Evolutionary conservation across 495 filamentous ascomycete genomes (phyloP), one percentile per base, ranked within the genome.

Genomic region (Corynascus novoguineensis): DNA sequence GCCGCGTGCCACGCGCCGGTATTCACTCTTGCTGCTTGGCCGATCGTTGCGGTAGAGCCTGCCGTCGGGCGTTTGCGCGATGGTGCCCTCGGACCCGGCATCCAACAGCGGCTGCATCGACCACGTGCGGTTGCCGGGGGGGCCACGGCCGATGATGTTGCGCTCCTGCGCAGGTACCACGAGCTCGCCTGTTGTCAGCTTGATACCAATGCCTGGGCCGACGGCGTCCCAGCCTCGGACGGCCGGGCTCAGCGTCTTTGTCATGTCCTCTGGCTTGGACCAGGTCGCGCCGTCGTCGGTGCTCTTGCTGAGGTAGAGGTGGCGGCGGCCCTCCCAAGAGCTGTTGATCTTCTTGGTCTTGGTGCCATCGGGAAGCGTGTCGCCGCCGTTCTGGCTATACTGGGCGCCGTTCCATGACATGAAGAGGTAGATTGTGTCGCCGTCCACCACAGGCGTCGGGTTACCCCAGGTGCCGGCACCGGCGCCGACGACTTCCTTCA

Each of bases 1-100:
- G 24, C 42, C 42, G 22, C 42, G 42, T 25, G 42, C 42, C 42
- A 46, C 42, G 24, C 24, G 24, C 0, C 42, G 42, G 42, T 46
- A 46, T 2, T 25, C 42, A 17, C 15, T 11, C 24, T 2, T 4
- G 40, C 40, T n/a, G 42, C 42, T 11, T 12, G 21, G 25, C 5
- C 42, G 42, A 15, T 46, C 42, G 24, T 46, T 46, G 42, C 42
- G 42, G 42, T 46, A 46, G 4, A 46, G 42, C 42, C 17, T 46
- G 24, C 42, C 42, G 42, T 46, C 42, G 24, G 42, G 42, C 3
- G 42, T 46, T 15, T 46, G 42, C 1, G 42, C 42, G 42, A 46
- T 46, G 12, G 42, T 46, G 24, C 42, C 42, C 42, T 46, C 42
- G 21, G 42, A 46, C 25, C 42, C 42, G 42, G 42, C 42, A 1